These are phyloP conservation scores for Lichtheimia corymbifera DNA, from an alignment of 371 early-diverging fungal genomes.

Conservation along the genomic window DNA sequence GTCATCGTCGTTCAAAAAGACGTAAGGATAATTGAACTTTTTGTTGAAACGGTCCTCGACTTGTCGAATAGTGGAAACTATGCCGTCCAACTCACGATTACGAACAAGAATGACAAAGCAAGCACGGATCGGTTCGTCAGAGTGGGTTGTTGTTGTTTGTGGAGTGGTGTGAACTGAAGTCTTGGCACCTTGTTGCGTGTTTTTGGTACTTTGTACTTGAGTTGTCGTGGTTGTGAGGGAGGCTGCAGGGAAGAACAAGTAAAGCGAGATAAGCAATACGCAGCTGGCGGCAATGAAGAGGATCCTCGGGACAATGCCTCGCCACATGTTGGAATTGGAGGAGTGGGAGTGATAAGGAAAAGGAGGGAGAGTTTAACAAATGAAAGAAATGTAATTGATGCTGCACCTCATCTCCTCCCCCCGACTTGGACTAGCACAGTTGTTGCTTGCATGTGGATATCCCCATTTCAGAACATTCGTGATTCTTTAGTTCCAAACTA, in stretches of 20 bases:
- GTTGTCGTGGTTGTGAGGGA: background rate
- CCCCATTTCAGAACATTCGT: no score
- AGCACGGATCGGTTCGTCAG: constrained; percentile 36
- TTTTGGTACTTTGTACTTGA: background rate
- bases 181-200: no score
- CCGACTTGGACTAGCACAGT: no score
- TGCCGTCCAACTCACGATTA: constrained; percentile 77
- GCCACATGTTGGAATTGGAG: background rate
- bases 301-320: constrained; percentile 4
- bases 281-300: constrained; percentile 1
- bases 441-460: no score
- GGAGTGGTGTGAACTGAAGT: constrained; percentile 2
- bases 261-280: constrained; percentile 1
- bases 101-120: constrained; percentile 69
- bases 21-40: constrained; percentile 87
- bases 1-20: constrained; percentile 84
- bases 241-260: background rate
- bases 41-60: constrained; percentile 87
- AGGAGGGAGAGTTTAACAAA: constrained; percentile 1
- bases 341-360: background rate
- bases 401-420: no score
- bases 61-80: constrained; percentile 70
- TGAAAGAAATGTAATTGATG: background rate
- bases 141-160: background rate
- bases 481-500: no score